phyloP scores from a whole-genome alignment of 768 basidiomycete species.

The Amylocystis lapponica region DNA sequence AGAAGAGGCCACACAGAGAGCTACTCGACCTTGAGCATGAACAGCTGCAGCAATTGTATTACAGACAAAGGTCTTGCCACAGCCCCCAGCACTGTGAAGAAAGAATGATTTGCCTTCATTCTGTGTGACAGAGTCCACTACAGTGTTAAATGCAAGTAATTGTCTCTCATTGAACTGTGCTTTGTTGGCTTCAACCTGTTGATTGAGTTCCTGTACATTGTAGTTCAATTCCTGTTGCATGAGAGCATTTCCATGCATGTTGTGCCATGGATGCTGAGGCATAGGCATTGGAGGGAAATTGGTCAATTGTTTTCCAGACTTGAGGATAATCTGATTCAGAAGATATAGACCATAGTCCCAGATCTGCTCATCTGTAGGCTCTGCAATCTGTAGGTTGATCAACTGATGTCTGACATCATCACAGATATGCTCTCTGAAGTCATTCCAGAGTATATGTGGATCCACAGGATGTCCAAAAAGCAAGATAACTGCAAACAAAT shows the following conservation, averaged over 20 bases:
- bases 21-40: slow-evolving; percentile 23
- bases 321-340: slow-evolving; percentile 25
- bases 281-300: slow-evolving; percentile 29
- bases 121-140: slow-evolving; percentile 11
- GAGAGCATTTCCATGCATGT: slow-evolving; percentile 17
- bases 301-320: slow-evolving; percentile 17
- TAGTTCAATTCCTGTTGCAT: slow-evolving; percentile 31
- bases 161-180: slow-evolving; percentile 15
- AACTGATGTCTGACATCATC: slow-evolving; percentile 32
- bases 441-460: slow-evolving; percentile 35
- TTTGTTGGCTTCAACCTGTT: neutral
- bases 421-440: slow-evolving; percentile 32
- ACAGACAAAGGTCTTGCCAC: slow-evolving; percentile 43
- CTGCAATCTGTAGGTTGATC: neutral
- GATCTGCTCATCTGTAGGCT: slow-evolving; percentile 27
- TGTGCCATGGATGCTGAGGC: slow-evolving; percentile 22
- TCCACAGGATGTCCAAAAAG: slow-evolving; percentile 21
- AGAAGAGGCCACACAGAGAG: slow-evolving; percentile 46
- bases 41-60: slow-evolving; percentile 29
- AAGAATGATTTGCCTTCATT: slow-evolving; percentile 28
- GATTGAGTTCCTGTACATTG: slow-evolving; percentile 1
- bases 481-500: slow-evolving; percentile 37
- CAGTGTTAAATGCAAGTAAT: slow-evolving; percentile 10
- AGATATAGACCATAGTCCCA: slow-evolving; percentile 39
- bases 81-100: slow-evolving; percentile 38